Evolutionary conservation across 257 asterid species (phyloP), one percentile per base, ranked within the genome.

Genomic region (Nicotiana attenuata): DNA sequence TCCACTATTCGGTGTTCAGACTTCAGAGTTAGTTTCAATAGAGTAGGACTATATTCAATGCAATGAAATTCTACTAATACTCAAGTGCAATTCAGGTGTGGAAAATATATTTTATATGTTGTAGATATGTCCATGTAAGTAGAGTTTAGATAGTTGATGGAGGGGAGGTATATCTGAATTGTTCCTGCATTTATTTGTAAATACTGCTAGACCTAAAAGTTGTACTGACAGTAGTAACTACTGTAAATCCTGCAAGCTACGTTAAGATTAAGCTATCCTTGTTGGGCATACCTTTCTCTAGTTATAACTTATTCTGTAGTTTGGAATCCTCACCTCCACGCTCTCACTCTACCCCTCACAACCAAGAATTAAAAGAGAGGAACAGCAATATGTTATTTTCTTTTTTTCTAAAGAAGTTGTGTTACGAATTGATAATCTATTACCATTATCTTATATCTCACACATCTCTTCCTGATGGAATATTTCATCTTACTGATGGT

Each of bases 401-500:
- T 47, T 3, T 38, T 14, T 22, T 24, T 14, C 13, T 1, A 15
- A 24, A 24, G 17, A 24, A 24, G 52, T 4, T 24, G 80, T 50
- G 45, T 24, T 75, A 50, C 17, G 45, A 75, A 75, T 47, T 75
- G 45, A 22, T 71, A 45, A 45, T 14, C 7, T 71, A 24, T 75
- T 16, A 28, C 41, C 41, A 28, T 64, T 24, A 1, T 64, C n/a
- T 24, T 24, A 1, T 14, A 75, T 75, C 63, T 75, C 61, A 47
- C 52, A 22, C 16, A 50, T 75, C 45, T 75, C 24, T 73, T 73
- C 26, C 7, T 24, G 63, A 24, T 47, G 45, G 45, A 47, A 22
- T 50, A 75, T 50, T 75, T 24, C 45, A 50, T 50, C 80, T 75
- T 75, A 75, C 63, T 75, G 80, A 50, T 50, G 41, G 63, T 75